Evolutionary conservation across 352 stramenopile species (phyloP).

Genomic region (Globisporangium mamillatum): DNA sequence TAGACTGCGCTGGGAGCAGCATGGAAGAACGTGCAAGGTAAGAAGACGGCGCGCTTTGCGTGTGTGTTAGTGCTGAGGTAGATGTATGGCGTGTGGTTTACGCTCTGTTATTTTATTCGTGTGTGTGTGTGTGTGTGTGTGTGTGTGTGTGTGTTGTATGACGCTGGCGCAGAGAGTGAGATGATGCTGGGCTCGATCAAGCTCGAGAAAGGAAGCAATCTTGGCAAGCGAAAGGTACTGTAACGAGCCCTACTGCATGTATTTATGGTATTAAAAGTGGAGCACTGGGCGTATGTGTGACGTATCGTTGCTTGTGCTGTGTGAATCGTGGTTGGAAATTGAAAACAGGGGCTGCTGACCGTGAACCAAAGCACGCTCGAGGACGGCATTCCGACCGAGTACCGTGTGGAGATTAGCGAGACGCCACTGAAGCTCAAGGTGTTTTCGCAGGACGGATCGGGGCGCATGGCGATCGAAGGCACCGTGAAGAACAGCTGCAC

Average conservation of each 20-base stretch:
- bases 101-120: constrained; percentile 4
- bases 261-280: neutral
- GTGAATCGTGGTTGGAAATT: neutral
- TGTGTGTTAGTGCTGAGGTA: neutral
- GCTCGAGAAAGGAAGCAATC: constrained; percentile 67
- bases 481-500: constrained; percentile 86
- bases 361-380: constrained; percentile 77
- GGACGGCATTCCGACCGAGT: constrained; percentile 78
- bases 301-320: constrained; percentile 1
- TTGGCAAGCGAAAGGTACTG: constrained; percentile 63
- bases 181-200: constrained; percentile 84
- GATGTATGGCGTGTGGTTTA: neutral
- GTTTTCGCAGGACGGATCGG: constrained; percentile 82
- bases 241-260: constrained; percentile 11
- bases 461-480: constrained; percentile 85
- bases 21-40: constrained; percentile 85
- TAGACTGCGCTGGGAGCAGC: constrained; percentile 68
- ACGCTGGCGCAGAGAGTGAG: constrained; percentile 63
- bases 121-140: constrained; percentile 2
- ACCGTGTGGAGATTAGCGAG: constrained; percentile 74
- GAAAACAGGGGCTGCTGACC: constrained; percentile 57
- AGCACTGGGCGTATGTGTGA: neutral
- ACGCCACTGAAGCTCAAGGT: constrained; percentile 81
- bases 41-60: neutral
- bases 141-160: constrained; percentile 2